phyloP scores from a whole-genome alignment of 495 filamentous ascomycete genomes.

The Annulohypoxylon stygium region DNA sequence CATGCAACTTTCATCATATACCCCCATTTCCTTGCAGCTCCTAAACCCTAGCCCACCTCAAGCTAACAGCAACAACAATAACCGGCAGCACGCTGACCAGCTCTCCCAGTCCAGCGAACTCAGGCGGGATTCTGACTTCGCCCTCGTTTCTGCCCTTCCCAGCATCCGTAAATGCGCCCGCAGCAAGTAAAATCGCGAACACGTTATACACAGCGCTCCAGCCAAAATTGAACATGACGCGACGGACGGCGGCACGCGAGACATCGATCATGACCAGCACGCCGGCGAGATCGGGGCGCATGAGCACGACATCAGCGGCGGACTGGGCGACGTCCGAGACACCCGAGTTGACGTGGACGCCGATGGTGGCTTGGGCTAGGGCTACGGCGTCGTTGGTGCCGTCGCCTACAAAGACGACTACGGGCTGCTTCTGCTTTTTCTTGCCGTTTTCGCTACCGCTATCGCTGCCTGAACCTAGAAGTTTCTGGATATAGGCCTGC shows the following conservation, averaged over 20 bases:
- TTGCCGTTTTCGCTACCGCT: background rate
- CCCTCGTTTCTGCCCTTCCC: slow-evolving; percentile 1
- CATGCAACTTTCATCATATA: no score
- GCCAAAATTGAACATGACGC: slow-evolving; percentile 77
- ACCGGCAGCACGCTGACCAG: slow-evolving; percentile 83
- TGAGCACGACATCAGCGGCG: slow-evolving; percentile 78
- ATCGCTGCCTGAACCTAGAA: slow-evolving; percentile 40
- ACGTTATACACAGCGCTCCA: slow-evolving; percentile 83
- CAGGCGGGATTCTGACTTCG: slow-evolving; percentile 72
- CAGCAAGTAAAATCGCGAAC: slow-evolving; percentile 76
- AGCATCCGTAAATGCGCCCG: slow-evolving; percentile 72
- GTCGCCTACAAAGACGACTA: slow-evolving; percentile 80
- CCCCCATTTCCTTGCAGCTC: background rate
- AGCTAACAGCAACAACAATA: slow-evolving; percentile 65
- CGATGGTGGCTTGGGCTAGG: slow-evolving; percentile 78
- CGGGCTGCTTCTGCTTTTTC: slow-evolving; percentile 40
- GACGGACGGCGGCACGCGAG: slow-evolving; percentile 64
- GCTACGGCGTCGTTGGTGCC: slow-evolving; percentile 86
- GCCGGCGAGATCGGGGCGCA: slow-evolving; percentile 68
- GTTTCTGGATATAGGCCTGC: slow-evolving; percentile 67
- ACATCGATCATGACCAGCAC: slow-evolving; percentile 71
- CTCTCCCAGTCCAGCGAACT: slow-evolving; percentile 82
- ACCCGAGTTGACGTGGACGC: slow-evolving; percentile 72
- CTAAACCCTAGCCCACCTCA: slow-evolving; percentile 51
- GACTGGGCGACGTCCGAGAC: slow-evolving; percentile 72